Evolutionary conservation across 164 flowering plant species (phyloP), one percentile per base, ranked within the genome.

Genomic region (Aristolochia fimbriata): DNA sequence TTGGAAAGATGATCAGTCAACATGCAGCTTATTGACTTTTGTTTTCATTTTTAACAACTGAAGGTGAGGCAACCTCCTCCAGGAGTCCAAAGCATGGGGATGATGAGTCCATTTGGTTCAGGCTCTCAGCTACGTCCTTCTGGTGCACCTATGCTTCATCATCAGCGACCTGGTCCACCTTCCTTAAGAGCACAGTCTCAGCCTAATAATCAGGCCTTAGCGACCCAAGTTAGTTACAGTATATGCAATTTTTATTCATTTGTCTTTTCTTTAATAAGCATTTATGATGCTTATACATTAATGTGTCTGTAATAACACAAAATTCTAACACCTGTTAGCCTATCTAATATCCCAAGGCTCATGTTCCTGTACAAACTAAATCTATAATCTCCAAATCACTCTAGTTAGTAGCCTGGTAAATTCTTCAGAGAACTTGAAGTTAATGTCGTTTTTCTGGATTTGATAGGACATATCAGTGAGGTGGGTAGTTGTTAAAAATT

Each of bases 101-200:
- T 82, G 79, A 62, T 74, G 62, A 85, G 81, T 41, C 64, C 85
- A 25, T 67, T 75, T 19, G 78, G 80, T 59, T 65, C 87, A 9
- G 68, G 77, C 55, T 72, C 91, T 6, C 80, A 80, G 66, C 60
- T 85, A 73, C 77, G 87, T 41, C 80, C 86, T 6, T 66, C 72
- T 65, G 83, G 79, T 22, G 61, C 80, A 61, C 47, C 80, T 47
- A 59, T 65, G 0, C 78, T 69, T 15, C 81, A 75, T 62, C 88
- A 76, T 57, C 81, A 73, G 73, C 80, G 92, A 65, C 81, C 84
- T 45, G 73, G 62, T 11, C 85, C 77, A 48, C 67, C 82, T 54
- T 55, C 84, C 58, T 37, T 72, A 33, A 77, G 88, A 75, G 78
- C 90, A 8, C 74, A 69, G 48, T 47, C 82, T 47, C 62, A 83